Percentiles rank a stretch among this genome's conserved stretches.
phyloP scores from a whole-genome alignment of 805 yeast species.

The Schwanniomyces occidentalis region DNA sequence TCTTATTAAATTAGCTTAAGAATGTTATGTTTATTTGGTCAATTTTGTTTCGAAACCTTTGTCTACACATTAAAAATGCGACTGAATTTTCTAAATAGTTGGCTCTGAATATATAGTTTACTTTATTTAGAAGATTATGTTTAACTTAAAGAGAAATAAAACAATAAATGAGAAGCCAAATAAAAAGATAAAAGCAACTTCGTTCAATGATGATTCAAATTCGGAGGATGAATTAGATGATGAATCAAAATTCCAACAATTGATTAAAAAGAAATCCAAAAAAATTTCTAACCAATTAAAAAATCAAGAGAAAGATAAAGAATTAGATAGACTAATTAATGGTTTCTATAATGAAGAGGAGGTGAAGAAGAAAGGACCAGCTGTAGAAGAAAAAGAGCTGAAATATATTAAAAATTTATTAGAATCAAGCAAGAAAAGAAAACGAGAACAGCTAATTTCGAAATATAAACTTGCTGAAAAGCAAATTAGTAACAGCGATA shows the following conservation, averaged over 20 bases:
- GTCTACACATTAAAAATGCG: background rate
- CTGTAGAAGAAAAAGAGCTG: constrained; percentile 11
- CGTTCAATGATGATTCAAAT: constrained; percentile 1
- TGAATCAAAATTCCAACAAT: constrained; percentile 6
- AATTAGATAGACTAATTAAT: background rate
- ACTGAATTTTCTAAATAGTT: background rate
- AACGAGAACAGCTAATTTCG: constrained; percentile 44
- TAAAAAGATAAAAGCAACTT: constrained; percentile 1
- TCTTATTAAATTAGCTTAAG: too few species aligned
- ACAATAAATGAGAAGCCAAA: background rate
- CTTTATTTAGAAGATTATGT: too few species aligned
- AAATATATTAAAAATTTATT: constrained; percentile 39
- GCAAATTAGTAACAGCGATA: constrained; percentile 37
- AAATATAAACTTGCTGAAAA: constrained; percentile 35
- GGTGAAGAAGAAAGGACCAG: constrained; percentile 16
- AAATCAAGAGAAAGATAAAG: constrained; percentile 5
- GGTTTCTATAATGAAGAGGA: constrained; percentile 12
- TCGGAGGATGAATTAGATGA: constrained; percentile 7
- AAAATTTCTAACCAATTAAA: constrained; percentile 8
- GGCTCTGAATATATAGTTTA: background rate
- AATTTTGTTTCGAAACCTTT: background rate
- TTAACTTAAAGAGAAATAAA: constrained; percentile 5
- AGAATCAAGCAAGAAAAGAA: constrained; percentile 46
- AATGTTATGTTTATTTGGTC: too few species aligned
- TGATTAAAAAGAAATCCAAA: constrained; percentile 8